Percentiles rank a stretch among this genome's conserved stretches.
phyloP scores from a whole-genome alignment of 345 rosid genomes.

The Brassica cretica region DNA sequence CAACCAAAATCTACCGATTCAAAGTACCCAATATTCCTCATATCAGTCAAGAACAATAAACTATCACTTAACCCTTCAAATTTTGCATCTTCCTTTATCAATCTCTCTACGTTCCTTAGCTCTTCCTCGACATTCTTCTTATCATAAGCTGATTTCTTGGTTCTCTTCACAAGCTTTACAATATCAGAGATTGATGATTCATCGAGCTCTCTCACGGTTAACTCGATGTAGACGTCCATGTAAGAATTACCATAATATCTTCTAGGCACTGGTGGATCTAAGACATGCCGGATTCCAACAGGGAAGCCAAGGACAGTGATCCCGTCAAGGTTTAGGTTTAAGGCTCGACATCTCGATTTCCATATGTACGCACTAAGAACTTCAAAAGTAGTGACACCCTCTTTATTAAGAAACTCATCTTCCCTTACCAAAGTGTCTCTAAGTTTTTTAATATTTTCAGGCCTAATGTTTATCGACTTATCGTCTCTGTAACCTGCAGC shows the following conservation, averaged over 20 bases:
- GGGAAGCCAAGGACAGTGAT: slow-evolving; percentile 33
- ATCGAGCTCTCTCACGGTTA: slow-evolving; percentile 38
- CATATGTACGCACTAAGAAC: slow-evolving; percentile 46
- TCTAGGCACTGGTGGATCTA: slow-evolving; percentile 44
- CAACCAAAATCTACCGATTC: slow-evolving; percentile 54
- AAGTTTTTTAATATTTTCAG: slow-evolving; percentile 6
- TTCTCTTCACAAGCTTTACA: slow-evolving; percentile 37
- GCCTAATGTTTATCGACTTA: slow-evolving; percentile 3
- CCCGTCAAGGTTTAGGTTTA: slow-evolving; percentile 40
- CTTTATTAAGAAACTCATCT: background rate
- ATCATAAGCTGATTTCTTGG: slow-evolving; percentile 19
- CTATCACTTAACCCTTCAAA: slow-evolving; percentile 33
- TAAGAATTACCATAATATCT: slow-evolving; percentile 52
- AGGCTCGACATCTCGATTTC: slow-evolving; percentile 48
- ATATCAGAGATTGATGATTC: slow-evolving; percentile 37
- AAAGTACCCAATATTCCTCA: slow-evolving; percentile 43
- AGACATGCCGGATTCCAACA: slow-evolving; percentile 39
- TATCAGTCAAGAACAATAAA: slow-evolving; percentile 42
- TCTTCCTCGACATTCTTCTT: slow-evolving; percentile 22
- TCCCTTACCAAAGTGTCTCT: slow-evolving; percentile 13
- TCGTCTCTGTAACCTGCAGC: slow-evolving; percentile 23
- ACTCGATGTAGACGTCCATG: slow-evolving; percentile 30
- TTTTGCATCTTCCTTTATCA: slow-evolving; percentile 29
- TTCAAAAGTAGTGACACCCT: slow-evolving; percentile 46
- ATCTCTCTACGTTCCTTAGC: slow-evolving; percentile 35